phyloP scores from a whole-genome alignment of 371 early-diverging fungal genomes.

The Actinomucor elegans region DNA sequence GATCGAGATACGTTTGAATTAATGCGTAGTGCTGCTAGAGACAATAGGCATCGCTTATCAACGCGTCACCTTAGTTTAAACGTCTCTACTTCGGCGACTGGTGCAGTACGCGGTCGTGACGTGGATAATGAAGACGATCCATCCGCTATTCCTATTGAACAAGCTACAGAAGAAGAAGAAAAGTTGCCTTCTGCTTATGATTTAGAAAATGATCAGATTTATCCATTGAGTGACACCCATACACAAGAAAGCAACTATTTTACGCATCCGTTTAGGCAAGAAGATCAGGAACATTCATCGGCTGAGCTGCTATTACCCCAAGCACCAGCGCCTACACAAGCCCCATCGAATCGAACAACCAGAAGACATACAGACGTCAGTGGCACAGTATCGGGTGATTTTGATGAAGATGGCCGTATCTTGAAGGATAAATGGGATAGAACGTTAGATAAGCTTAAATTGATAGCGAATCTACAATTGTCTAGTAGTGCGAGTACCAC shows the following conservation, averaged over 20 bases:
- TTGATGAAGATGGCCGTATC: conserved; percentile 5
- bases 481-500: not conserved
- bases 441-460: conserved; percentile 36
- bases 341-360: not conserved
- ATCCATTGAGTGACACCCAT: not conserved
- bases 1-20: conserved; percentile 36
- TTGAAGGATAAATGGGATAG: conserved; percentile 39
- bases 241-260: conserved; percentile 29
- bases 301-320: conserved; percentile 1
- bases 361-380: not conserved
- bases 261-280: conserved; percentile 37
- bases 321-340: not conserved
- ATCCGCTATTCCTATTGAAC: not conserved
- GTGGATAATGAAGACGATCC: not conserved
- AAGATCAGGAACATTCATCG: too few species aligned
- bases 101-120: conserved; percentile 11
- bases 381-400: not conserved
- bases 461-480: conserved; percentile 28
- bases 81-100: conserved; percentile 2
- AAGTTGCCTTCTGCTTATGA: conserved; percentile 31
- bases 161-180: conserved; percentile 25
- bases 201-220: conserved; percentile 13
- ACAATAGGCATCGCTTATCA: not conserved
- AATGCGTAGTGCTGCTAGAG: conserved; percentile 7
- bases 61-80: conserved; percentile 12